Percentiles rank a stretch among this genome's conserved stretches.
These are phyloP conservation scores for rapeseed (Brassica napus) DNA, from an alignment of 345 rosid genomes.

Conservation along the genomic window Da-Ae NC_063434.1:18944501-18945000, in stretches of 20 bases:
- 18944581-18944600: background rate
- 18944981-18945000: conserved; percentile 5
- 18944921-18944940: conserved; percentile 94
- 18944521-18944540: conserved; percentile 52
- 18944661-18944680: conserved; percentile 56
- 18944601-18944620: conserved; percentile 47
- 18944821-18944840: background rate
- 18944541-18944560: conserved; percentile 16
- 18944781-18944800: conserved; percentile 1
- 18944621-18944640: conserved; percentile 42
- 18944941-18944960: conserved; percentile 91
- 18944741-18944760: conserved; percentile 96
- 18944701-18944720: conserved; percentile 58
- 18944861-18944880: conserved; percentile 97
- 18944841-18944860: conserved; percentile 39
- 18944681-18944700: conserved; percentile 64
- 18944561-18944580: background rate
- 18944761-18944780: conserved; percentile 55
- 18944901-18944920: conserved; percentile 98
- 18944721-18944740: conserved; percentile 73
- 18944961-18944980: conserved; percentile 50
- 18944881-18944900: conserved; percentile 96
- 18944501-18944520: conserved; percentile 44
- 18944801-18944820: background rate
- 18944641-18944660: conserved; percentile 47